phyloP scores from a whole-genome alignment of 2,329 filamentous ascomycete species.

The Hypoxylon sp. region DNA sequence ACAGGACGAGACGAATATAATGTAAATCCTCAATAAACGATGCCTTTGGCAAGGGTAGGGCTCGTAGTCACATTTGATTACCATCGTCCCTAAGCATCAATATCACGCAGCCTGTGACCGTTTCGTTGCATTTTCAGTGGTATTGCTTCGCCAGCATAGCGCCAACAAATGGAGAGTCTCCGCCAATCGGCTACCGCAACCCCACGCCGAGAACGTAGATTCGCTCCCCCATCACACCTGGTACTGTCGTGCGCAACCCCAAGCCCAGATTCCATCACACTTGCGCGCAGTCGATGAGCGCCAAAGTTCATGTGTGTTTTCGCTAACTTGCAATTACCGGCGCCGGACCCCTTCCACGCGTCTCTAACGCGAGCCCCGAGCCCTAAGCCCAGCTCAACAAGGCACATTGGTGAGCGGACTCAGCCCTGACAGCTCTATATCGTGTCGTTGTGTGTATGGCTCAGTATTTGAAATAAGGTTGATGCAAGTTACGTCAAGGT shows the following conservation, averaged over 20 bases:
- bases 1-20: conserved; percentile 8
- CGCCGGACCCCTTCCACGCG: conserved; percentile 15
- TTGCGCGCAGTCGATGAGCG: conserved; percentile 35
- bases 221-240: conserved; percentile 41
- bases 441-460: conserved; percentile 35
- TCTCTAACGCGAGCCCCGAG: conserved; percentile 21
- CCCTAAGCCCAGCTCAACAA: conserved; percentile 11
- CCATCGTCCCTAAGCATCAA: conserved; percentile 32
- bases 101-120: conserved; percentile 43
- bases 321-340: conserved; percentile 20
- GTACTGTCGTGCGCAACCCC: conserved; percentile 29
- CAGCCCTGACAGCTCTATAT: conserved; percentile 17
- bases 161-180: conserved; percentile 41
- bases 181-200: conserved; percentile 44
- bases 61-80: conserved; percentile 34
- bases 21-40: conserved; percentile 24
- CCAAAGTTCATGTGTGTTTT: conserved; percentile 18
- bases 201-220: conserved; percentile 43
- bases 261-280: conserved; percentile 40
- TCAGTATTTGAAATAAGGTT: conserved; percentile 25
- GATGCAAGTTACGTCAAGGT: conserved; percentile 27
- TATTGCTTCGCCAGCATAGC: conserved; percentile 42
- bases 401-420: conserved; percentile 13
- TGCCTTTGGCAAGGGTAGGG: conserved; percentile 23
- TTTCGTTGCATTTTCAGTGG: conserved; percentile 41